Conservation (phyloP, 805 yeast species). For the Zygosaccharomyces bisporus region DNA sequence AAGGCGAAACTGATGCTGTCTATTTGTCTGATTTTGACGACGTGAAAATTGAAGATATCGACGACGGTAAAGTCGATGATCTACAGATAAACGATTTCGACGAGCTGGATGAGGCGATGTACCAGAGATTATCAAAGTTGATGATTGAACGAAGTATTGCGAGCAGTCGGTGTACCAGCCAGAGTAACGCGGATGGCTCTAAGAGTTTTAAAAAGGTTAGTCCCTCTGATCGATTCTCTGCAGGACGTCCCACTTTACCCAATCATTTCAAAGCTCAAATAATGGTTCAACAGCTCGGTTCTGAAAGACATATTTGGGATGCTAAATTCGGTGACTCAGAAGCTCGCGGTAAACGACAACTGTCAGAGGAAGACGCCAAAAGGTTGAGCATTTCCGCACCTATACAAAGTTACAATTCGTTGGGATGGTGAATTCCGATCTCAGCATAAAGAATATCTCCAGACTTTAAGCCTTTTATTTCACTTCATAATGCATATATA, state of each 20-base stretch:
- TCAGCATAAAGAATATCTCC: not conserved
- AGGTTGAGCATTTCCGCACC: slow-evolving; percentile 14
- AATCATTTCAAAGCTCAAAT: not conserved
- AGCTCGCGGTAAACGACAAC: slow-evolving; percentile 6
- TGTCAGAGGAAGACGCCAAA: slow-evolving; percentile 8
- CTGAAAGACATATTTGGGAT: not conserved
- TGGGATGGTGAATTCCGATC: slow-evolving; percentile 12
- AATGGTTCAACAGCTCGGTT: not conserved
- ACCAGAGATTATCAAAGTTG: slow-evolving; percentile 22
- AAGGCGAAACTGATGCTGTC: slow-evolving; percentile 11
- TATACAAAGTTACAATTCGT: slow-evolving; percentile 12
- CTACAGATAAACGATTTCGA: slow-evolving; percentile 30
- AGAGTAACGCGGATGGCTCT: not conserved
- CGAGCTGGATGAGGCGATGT: slow-evolving; percentile 33
- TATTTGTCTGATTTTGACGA: slow-evolving; percentile 9
- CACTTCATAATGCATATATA: not conserved
- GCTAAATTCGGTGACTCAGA: not conserved
- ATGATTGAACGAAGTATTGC: slow-evolving; percentile 10
- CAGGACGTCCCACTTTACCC: not conserved
- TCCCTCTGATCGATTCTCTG: not conserved
- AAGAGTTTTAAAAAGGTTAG: slow-evolving; percentile 3
- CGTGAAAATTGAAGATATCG: slow-evolving; percentile 20
- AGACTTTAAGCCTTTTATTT: no score
- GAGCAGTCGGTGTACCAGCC: not conserved
- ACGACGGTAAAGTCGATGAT: slow-evolving; percentile 28